Evolutionary conservation across 148 eudicot species (phyloP), one percentile per base, ranked within the genome.

Genomic region (Rhododendron simsii): DNA sequence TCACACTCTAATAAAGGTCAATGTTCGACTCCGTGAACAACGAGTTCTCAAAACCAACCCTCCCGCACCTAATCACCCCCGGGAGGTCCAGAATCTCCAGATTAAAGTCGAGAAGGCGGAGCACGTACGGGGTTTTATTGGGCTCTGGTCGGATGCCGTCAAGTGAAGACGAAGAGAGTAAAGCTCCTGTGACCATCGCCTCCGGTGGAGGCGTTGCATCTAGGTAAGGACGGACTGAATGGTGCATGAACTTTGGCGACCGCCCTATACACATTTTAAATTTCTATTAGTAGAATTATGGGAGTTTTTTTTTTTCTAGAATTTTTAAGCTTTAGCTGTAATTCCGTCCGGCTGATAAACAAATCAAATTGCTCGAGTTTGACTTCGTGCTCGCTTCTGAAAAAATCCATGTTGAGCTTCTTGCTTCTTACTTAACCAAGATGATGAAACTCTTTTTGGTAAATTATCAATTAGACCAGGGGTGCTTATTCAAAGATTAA

Each of bases 151-250:
- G 93, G 76, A 90, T 89, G 59, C 59, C 59, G 1, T 96, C 99
- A 7, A 95, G 96, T 18, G 99, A 96, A 6, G 99, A 95, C 18
- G 99, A 96, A 6, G 99, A 95, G 88, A 96, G 98, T 53, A 90
- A 65, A 90, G 89, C 83, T 90, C 87, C 90, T 91, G 78, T 88
- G 63, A 57, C 63, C 21, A 15, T 92, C 93, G 77, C 88, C 89
- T 5, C 44, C 44, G 79, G 96, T 98, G 0, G 98, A 95, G 84
- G 98, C 93, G 44, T 94, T 95, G 5, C 98, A 96, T 80, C 88
- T 95, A 67, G 99, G 18, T 95, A 98, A 98, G 99, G 99, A 1
- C 86, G 95, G 69, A 14, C 15, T 2, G 3, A 51, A 51, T 51
- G 57, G 13, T 2, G 3, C 53, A 50, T 50, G 53, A 50, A 50